These are phyloP conservation scores for Cladophialophora exuberans DNA, from an alignment of 2,329 filamentous ascomycete species.

Conservation along the genomic window DNA sequence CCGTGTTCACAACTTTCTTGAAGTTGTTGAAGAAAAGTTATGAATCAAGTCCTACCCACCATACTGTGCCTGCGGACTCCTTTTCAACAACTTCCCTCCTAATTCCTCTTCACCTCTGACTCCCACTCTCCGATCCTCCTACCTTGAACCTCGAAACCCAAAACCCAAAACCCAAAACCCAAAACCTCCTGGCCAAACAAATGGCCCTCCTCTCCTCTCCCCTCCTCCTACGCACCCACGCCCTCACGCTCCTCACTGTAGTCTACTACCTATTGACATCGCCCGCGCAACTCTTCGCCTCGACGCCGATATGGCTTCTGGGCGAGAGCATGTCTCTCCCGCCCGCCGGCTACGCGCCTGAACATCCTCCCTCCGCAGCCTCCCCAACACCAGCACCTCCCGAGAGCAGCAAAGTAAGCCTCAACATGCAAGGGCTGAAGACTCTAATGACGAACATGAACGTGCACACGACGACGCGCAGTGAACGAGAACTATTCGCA, in stretches of 20 bases:
- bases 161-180: too few species aligned
- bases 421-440: background rate
- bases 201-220: slow-evolving; percentile 33
- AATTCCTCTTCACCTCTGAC: too few species aligned
- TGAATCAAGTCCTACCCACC: too few species aligned
- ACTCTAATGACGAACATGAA: background rate
- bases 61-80: too few species aligned
- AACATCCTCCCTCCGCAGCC: background rate
- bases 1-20: too few species aligned
- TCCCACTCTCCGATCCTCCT: too few species aligned
- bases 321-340: slow-evolving; percentile 32
- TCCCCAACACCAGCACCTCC: background rate
- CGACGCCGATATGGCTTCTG: slow-evolving; percentile 30
- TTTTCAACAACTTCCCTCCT: too few species aligned
- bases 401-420: background rate
- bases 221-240: slow-evolving; percentile 28
- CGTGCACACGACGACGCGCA: background rate
- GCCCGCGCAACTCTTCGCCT: slow-evolving; percentile 25
- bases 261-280: slow-evolving; percentile 30
- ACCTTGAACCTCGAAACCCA: too few species aligned
- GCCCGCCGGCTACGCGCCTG: slow-evolving; percentile 25
- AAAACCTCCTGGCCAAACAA: background rate
- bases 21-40: too few species aligned
- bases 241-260: slow-evolving; percentile 24
- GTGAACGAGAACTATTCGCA: slow-evolving; percentile 27